Base-by-base conservation (phyloP, 2,329 filamentous ascomycete species). In the Triangularia setosa region DNA sequence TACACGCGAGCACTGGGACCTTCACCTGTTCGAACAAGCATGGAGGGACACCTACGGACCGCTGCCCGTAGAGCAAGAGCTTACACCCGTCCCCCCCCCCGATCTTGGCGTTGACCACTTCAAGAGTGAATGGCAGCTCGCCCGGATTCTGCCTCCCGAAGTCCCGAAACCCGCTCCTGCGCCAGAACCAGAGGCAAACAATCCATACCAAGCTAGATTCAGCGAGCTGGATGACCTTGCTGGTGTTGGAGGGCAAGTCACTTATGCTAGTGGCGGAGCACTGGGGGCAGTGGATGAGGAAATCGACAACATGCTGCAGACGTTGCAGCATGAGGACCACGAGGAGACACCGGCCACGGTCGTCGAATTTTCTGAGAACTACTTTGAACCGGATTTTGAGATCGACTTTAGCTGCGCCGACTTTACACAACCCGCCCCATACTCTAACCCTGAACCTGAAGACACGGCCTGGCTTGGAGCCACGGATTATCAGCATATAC, bases 1-100 rank as follows among this genome's bases (percentile, higher is more conserved):
- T 33, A 35, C 44, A 9, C 35, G 40, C 8, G 58, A 60, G 24
- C 71, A 73, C 55, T 65, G 64, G 40, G 63, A 71, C 55, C 18
- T 67, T 1, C 16, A 18, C 4, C 60, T 62, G 1, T 68, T 69
- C 48, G 66, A 72, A 44, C 30, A 35, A 16, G 60, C 40, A 18
- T 71, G 57, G 57, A 44, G 57, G 35, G 23, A 24, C 23, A 16
- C 25, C 2, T 21, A 40, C 35, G 57, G 57, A 24, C 18, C 24
- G 3, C n/a, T 25, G 21, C 24, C 35, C 28, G 25, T n/a, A 2
- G 56, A 58, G 18, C 9, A 14, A 5, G 12, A 58, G 16, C 14
- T 35, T 11, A 28, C 30, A 5, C 54, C 54, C 3, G 21, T 9
- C 6, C 54, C 54, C 6, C 25, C 16, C 11, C 30, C 30, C 9